phyloP scores from a whole-genome alignment of 2,329 filamentous ascomycete species.

The Helicocarpus griseus region DNA sequence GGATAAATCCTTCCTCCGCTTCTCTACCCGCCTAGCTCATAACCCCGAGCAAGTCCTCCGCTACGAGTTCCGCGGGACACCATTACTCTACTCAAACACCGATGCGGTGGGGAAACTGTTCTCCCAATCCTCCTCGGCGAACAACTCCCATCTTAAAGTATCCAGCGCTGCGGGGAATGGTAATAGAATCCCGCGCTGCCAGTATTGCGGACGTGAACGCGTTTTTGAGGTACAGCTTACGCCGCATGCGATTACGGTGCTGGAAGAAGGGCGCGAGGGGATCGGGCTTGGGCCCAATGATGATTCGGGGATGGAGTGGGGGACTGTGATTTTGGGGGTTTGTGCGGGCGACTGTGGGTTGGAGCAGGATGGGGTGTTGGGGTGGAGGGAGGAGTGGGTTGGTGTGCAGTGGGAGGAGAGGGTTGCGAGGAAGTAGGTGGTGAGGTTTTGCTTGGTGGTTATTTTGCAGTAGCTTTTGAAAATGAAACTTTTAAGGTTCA shows the following conservation, averaged over 20 bases:
- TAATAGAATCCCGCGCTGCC: conserved; percentile 60
- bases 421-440: conserved; percentile 12
- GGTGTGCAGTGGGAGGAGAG: conserved; percentile 95
- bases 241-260: conserved; percentile 78
- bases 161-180: conserved; percentile 22
- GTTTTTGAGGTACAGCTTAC: conserved; percentile 89
- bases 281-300: conserved; percentile 47
- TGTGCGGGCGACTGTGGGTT: conserved; percentile 71
- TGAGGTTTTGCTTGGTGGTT: not conserved
- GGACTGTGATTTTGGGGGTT: conserved; percentile 77
- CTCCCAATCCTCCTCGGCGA: conserved; percentile 20
- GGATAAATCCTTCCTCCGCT: conserved; percentile 69
- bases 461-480: too few species aligned
- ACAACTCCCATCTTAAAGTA: conserved; percentile 16
- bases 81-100: conserved; percentile 69
- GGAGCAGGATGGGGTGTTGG: conserved; percentile 52
- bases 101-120: conserved; percentile 65
- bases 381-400: conserved; percentile 91
- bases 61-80: conserved; percentile 64
- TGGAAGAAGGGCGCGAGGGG: conserved; percentile 62
- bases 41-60: conserved; percentile 76
- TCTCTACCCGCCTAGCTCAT: conserved; percentile 66
- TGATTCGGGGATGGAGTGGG: conserved; percentile 92
- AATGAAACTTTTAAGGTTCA: too few species aligned
- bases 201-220: conserved; percentile 62